Conservation (phyloP, 202 grass and related monocot species). For the Schoenoplectus triqueter region DNA sequence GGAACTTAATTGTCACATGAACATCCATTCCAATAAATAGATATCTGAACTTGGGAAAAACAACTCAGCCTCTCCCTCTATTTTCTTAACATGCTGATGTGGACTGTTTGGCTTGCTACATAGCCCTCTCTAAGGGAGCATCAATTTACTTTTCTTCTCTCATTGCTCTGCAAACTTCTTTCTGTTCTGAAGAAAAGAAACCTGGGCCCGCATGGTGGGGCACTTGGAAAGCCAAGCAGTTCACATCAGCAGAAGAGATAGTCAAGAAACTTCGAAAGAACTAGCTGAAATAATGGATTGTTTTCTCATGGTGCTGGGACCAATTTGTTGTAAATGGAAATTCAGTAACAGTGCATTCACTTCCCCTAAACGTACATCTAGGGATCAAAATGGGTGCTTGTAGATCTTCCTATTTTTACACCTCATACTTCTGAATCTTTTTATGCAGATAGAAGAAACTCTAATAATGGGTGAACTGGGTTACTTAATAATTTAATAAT, state of each 20-base stretch:
- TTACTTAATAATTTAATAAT: conserved; percentile 8
- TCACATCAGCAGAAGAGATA: neutral
- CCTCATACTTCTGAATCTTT: neutral
- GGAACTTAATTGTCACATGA: neutral
- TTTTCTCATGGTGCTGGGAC: neutral
- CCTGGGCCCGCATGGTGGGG: neutral
- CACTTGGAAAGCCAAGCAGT: neutral
- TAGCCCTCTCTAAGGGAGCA: neutral
- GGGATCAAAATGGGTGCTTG: neutral
- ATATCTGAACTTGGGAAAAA: neutral
- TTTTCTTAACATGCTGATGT: neutral
- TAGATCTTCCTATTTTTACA: neutral
- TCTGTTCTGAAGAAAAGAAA: neutral
- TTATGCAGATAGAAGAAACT: neutral
- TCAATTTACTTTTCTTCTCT: neutral
- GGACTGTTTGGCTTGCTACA: neutral
- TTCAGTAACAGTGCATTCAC: conserved; percentile 1
- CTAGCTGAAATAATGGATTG: neutral
- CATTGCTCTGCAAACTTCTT: neutral
- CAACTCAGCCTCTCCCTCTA: neutral
- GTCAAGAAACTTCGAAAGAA: neutral
- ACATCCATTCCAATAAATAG: neutral
- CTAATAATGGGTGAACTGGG: neutral
- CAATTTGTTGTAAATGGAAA: neutral
- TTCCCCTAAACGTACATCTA: neutral